Conservation (phyloP, 202 grass and related monocot species). For the Zizania palustris region DNA sequence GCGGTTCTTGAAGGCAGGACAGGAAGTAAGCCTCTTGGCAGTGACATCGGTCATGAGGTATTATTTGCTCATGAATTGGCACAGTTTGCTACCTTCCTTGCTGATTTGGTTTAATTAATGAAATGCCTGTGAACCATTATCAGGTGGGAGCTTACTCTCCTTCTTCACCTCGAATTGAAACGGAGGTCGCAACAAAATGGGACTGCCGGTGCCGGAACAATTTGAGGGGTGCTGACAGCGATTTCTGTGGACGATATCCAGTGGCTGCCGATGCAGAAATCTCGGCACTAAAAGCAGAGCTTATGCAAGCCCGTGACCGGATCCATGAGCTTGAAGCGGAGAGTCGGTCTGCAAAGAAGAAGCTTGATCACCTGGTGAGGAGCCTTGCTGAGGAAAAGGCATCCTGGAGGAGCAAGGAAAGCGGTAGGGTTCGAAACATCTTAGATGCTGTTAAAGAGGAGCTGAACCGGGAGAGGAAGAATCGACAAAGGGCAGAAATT, state of each 20-base stretch:
- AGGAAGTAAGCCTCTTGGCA: slow-evolving; percentile 45
- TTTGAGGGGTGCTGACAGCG: slow-evolving; percentile 40
- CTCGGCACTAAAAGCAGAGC: slow-evolving; percentile 62
- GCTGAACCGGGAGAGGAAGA: slow-evolving; percentile 70
- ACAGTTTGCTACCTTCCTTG: slow-evolving; percentile 21
- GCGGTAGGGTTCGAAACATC: slow-evolving; percentile 70
- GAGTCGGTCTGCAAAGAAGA: slow-evolving; percentile 65
- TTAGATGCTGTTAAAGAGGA: slow-evolving; percentile 75
- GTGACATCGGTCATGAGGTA: slow-evolving; percentile 54
- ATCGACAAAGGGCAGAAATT: slow-evolving; percentile 66
- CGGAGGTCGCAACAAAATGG: slow-evolving; percentile 90
- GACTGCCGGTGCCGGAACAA: slow-evolving; percentile 48
- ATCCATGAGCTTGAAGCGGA: slow-evolving; percentile 81
- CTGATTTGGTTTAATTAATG: slow-evolving; percentile 32
- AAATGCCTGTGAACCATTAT: slow-evolving; percentile 43
- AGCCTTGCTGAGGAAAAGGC: slow-evolving; percentile 85
- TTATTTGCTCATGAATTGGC: slow-evolving; percentile 35
- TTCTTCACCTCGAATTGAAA: slow-evolving; percentile 62
- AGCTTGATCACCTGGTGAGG: slow-evolving; percentile 74
- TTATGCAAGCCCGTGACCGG: slow-evolving; percentile 54
- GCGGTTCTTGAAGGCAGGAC: slow-evolving; percentile 47
- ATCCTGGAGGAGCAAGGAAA: slow-evolving; percentile 73
- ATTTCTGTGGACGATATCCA: slow-evolving; percentile 46
- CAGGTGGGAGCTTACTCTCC: slow-evolving; percentile 63
- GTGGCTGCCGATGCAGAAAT: slow-evolving; percentile 43